phyloP scores from a whole-genome alignment of 2,329 filamentous ascomycete genomes.

The Clonostachys rhizophaga region DNA sequence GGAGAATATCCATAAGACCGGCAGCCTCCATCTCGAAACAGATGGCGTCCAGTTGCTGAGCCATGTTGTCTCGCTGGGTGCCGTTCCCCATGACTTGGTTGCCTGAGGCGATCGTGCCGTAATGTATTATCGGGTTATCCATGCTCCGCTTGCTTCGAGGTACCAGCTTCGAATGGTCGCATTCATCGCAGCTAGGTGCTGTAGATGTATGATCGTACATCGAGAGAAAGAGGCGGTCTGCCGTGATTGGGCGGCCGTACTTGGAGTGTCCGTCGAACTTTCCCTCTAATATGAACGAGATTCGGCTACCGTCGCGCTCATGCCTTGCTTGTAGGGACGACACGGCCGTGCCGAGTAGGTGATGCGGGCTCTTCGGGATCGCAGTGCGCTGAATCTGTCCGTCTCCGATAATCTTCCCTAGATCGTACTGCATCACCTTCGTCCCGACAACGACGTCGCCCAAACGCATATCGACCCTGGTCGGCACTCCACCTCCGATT shows the following conservation, averaged over 20 bases:
- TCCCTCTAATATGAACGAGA: not conserved
- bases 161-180: conserved; percentile 1
- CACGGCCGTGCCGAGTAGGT: conserved; percentile 4
- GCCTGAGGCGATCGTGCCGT: conserved; percentile 15
- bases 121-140: conserved; percentile 6
- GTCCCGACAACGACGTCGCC: conserved; percentile 13
- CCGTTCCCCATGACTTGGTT: conserved; percentile 24
- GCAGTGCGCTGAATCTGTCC: conserved; percentile 1
- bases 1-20: conserved; percentile 10
- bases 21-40: conserved; percentile 10
- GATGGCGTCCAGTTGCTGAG: not conserved
- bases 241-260: conserved; percentile 11
- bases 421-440: conserved; percentile 12
- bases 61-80: conserved; percentile 16
- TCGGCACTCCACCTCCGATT: conserved; percentile 16
- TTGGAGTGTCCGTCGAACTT: not conserved
- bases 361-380: not conserved
- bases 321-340: not conserved
- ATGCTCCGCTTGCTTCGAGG: not conserved
- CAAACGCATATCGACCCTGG: conserved; percentile 8
- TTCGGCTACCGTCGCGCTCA: not conserved
- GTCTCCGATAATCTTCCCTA: conserved; percentile 6
- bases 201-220: not conserved
- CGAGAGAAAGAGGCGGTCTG: conserved; percentile 1
- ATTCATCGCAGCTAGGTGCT: not conserved